Base-by-base conservation (phyloP, 2,329 filamentous ascomycete genomes). In the Ophiocordyceps camponoti-saundersi region DNA sequence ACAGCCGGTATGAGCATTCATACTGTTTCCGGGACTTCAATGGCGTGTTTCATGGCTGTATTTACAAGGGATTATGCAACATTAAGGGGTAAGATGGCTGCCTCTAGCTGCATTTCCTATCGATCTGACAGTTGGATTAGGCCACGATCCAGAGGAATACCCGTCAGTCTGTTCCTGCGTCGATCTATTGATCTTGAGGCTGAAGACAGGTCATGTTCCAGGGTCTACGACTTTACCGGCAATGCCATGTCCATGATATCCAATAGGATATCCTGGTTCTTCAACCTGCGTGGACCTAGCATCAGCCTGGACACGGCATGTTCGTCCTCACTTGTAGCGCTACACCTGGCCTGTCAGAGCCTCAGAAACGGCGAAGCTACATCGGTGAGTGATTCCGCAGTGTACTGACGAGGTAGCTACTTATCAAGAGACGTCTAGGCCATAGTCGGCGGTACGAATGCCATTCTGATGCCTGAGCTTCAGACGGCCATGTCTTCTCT, bases 241-340 rank as follows among this genome's bases (percentile, higher is more conserved):
- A 60, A 44, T 61, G 59, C 12, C 55, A 59, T 53, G 60, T 65
- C 51, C 55, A 58, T 34, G 36, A 42, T 18, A 40, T 40, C 59
- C 2, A 65, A 64, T 44, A 52, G 63, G 20, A 49, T 66, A 3
- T 62, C 58, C 0, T 64, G 62, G 47, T 58, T 57, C 42, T 65
- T 59, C 47, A 56, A 66, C 42, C 52, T 66, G n/a, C 52, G 51
- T 20, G 64, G 64, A 0, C 55, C 64, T 2, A 61, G 59, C 45
- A 48, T 65, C 40, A 61, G 59, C 0, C 48, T 68, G 4, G 62
- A 67, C 45, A 67, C 66, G 1, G 65, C 61, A 5, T 68, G 65
- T 49, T 66, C 63, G 0, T 57, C 56, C 18, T 57, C 54, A n/a
- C 48, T 66, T 6, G 54, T 60, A 3, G 58, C 57, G 1, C 53